Percentiles rank a stretch among this genome's conserved stretches.
Evolutionary conservation across 2,329 filamentous ascomycete genomes (phyloP).

Genomic region (Aquanectria penicillioides): DNA sequence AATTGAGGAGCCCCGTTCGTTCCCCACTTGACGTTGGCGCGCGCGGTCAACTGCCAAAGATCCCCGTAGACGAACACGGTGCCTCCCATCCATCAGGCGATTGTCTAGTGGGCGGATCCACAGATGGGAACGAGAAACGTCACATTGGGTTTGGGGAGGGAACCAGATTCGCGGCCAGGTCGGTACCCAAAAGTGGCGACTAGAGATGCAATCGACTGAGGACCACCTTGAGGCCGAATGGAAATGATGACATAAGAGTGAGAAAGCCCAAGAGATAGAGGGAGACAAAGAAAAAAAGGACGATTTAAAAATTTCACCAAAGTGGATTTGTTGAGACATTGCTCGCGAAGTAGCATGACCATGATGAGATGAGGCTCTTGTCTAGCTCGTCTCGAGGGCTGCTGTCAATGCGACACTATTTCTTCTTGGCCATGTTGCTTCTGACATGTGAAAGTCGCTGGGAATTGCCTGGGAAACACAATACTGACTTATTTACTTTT

Average conservation of each 20-base stretch:
- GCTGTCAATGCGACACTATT: too few relatives aligned
- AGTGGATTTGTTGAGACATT: background rate
- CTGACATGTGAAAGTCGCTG: too few relatives aligned
- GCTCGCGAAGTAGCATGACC: background rate
- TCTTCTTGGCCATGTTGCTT: too few relatives aligned
- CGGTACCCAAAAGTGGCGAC: background rate
- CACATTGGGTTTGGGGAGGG: background rate
- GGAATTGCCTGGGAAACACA: too few relatives aligned
- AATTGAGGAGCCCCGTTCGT: background rate
- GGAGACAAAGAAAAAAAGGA: background rate
- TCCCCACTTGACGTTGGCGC: background rate
- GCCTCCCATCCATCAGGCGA: slow-evolving; percentile 9
- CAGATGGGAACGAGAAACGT: background rate
- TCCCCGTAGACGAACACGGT: slow-evolving; percentile 3
- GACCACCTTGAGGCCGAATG: too few relatives aligned
- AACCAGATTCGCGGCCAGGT: background rate
- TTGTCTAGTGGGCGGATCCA: background rate
- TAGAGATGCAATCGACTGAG: too few relatives aligned
- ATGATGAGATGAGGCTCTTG: background rate
- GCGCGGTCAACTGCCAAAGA: background rate
- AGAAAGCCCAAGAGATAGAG: too few relatives aligned
- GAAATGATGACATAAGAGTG: too few relatives aligned
- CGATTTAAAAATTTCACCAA: slow-evolving; percentile 10
- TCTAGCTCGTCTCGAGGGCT: too few relatives aligned
- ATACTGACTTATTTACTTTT: too few relatives aligned